Conservation (phyloP, 768 basidiomycete species). For the Boletus insuetus region DNA sequence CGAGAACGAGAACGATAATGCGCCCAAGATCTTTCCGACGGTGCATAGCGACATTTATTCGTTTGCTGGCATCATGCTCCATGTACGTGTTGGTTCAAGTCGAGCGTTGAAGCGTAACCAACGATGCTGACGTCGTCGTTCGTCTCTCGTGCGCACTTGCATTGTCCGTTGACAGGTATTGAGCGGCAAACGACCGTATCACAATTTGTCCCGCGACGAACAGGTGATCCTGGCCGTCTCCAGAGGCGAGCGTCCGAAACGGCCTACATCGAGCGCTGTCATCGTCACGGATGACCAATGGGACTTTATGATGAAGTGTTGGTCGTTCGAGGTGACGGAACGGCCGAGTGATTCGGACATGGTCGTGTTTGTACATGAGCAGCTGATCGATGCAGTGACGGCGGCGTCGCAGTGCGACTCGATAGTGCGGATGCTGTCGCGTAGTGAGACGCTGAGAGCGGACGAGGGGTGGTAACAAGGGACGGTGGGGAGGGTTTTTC, state of each 20-base stretch:
- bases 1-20: background rate
- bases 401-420: background rate
- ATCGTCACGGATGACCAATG: conserved; percentile 21
- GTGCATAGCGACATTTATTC: conserved; percentile 37
- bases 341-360: conserved; percentile 35
- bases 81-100: conserved; percentile 10
- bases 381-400: conserved; percentile 8
- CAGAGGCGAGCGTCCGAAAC: conserved; percentile 8
- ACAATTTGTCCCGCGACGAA: conserved; percentile 18
- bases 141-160: no score
- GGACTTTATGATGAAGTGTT: conserved; percentile 23
- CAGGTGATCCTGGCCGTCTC: conserved; percentile 20
- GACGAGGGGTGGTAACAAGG: background rate
- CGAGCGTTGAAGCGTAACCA: background rate
- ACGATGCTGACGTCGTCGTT: background rate
- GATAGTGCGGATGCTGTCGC: background rate
- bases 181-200: conserved; percentile 24
- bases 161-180: conserved; percentile 10
- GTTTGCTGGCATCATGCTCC: conserved; percentile 29
- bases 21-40: conserved; percentile 12
- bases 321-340: conserved; percentile 26
- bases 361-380: conserved; percentile 16
- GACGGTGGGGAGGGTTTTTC: background rate
- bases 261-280: background rate
- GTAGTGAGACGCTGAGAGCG: background rate